Conservation (phyloP, 805 yeast species). For the Cyberlindnera mrakii region DNA sequence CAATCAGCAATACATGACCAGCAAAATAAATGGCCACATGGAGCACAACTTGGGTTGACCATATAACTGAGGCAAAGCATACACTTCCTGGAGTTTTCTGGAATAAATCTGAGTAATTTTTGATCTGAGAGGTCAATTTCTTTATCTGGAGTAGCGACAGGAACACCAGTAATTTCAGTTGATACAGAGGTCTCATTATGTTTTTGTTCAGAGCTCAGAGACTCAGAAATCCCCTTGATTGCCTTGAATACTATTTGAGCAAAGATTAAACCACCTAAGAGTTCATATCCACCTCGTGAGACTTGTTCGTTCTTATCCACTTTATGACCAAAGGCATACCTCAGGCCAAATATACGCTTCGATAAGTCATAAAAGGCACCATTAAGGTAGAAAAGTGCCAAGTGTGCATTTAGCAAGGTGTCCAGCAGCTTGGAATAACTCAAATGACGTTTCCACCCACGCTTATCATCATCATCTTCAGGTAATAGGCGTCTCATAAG, state of each 20-base stretch:
- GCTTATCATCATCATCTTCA: slow-evolving; percentile 10
- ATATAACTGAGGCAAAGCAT: slow-evolving; percentile 78
- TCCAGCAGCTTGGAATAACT: slow-evolving; percentile 45
- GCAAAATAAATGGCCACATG: slow-evolving; percentile 91
- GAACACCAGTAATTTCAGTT: neutral
- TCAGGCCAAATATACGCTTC: slow-evolving; percentile 70
- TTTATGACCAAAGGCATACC: slow-evolving; percentile 70
- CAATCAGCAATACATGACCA: slow-evolving; percentile 89
- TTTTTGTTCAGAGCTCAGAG: neutral
- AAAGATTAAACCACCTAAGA: slow-evolving; percentile 60
- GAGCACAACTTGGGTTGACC: slow-evolving; percentile 77
- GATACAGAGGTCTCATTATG: neutral
- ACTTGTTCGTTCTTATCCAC: slow-evolving; percentile 36
- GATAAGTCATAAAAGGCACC: slow-evolving; percentile 79
- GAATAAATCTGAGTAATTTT: slow-evolving; percentile 55
- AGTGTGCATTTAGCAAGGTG: slow-evolving; percentile 56
- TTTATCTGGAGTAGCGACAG: slow-evolving; percentile 1
- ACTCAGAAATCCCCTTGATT: slow-evolving; percentile 5
- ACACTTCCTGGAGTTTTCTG: slow-evolving; percentile 66
- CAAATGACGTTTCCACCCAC: slow-evolving; percentile 12
- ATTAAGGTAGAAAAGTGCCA: slow-evolving; percentile 75
- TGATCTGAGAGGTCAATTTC: slow-evolving; percentile 53
- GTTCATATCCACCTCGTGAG: slow-evolving; percentile 59
- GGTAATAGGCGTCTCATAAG: slow-evolving; percentile 13
- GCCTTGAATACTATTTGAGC: slow-evolving; percentile 45